Base-by-base conservation (phyloP, 2,329 filamentous ascomycete genomes). In the Capronia coronata region DNA sequence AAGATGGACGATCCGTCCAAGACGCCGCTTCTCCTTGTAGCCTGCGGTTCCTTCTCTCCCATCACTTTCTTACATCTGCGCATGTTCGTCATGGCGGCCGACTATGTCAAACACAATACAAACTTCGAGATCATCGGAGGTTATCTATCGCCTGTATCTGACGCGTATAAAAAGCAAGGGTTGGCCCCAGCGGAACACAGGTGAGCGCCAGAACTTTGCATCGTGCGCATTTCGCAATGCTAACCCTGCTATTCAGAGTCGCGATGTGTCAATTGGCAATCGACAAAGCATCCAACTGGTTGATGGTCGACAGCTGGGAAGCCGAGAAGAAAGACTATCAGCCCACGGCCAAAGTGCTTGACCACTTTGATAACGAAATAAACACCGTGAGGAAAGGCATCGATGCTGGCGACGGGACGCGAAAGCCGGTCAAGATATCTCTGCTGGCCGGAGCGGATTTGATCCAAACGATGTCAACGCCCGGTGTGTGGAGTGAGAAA, bases 241-340 rank as follows among this genome's bases (percentile, higher is more conserved):
- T 53, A 25, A 55, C 30, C 37, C 25, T 19, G 29, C 43, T 3
- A 14, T 30, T 51, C 49, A 80, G 79, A 59, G 78, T 93, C 57
- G 81, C 84, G 56, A 96, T 96, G 90, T 94, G 88, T 68, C 79
- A 86, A 61, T 74, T 94, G 30, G 89, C 88, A 6, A 83, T 88
- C 19, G 78, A 82, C 59, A 77, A 85, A 59, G 83, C 86, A 44
- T 83, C 83, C 43, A 80, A 81, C 60, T 89, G 86, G 83, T 74
- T 94, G 52, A 88, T 88, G 81, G 86, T 93, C 39, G 88, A 94
- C 65, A 82, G 86, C 0, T 94, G 86, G 84, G 90, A 95, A 73
- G 86, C 87, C n/a, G 74, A 85, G 61, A 82, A 94, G 69, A 79
- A 83, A 62, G 77, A 86, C 58, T 97, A 95, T 65, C 83, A 88